Base-by-base conservation (phyloP, 495 filamentous ascomycete species). In the Lichina pygmaea region DNA sequence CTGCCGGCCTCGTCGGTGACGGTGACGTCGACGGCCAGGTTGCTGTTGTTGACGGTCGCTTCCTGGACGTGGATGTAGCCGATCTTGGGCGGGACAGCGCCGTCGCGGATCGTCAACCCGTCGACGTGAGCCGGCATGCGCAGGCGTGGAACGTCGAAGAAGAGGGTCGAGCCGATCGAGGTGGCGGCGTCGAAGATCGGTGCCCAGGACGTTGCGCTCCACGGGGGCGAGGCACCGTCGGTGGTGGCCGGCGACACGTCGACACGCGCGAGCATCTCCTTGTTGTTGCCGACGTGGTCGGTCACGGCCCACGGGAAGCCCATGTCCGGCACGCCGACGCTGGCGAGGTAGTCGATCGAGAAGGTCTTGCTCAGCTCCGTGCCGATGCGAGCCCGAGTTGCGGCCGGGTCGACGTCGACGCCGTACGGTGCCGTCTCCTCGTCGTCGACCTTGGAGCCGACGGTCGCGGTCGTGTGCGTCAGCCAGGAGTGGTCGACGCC, bases 101-200 rank as follows among this genome's bases (percentile, higher is more conserved):
- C 46, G 6, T 40, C 13, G 49, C 47, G 37, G 37, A 60, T 46
- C 12, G 41, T 43, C 4, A 59, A 44, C 31, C 51, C 48, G 8
- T 50, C 50, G 41, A 65, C 52, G 7, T 56, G 54, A 4, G 60
- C 51, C n/a, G 59, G 59, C 58, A 67, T 66, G 13, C 64, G 61
- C 8, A 67, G 56, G 7, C 49, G 44, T 8, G 64, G 61, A n/a
- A 52, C 44, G 17, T 58, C 48, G 49, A 50, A 60, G 51, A 66
- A 66, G 24, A 67, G 47, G 16, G 61, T 61, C 1, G 62, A 67
- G 33, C 59, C 62, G 13, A 67, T 50, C 0, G 64, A 67, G 3
- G 62, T 66, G 7, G 64, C 64, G 11, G 64, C 55, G 53, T 67
- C 62, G 31, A 66, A 46, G 9, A 65, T 54, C 0, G 62, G 54